These are phyloP conservation scores for Articulospora tetracladia DNA, from an alignment of 495 filamentous ascomycete species.

Conservation along the genomic window DNA sequence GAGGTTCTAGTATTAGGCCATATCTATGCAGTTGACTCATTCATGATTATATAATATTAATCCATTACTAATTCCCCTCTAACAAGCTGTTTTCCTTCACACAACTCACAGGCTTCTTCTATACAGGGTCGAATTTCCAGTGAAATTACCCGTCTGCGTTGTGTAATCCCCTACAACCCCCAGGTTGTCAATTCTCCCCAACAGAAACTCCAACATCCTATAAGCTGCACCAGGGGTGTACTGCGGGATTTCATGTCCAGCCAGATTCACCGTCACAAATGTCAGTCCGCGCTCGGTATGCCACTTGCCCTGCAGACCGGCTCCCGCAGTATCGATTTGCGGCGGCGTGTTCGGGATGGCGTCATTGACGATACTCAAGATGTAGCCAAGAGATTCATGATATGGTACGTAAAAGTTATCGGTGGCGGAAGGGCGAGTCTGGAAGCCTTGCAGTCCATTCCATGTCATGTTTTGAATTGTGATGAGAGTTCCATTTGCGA, in stretches of 20 bases:
- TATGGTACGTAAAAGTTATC: constrained; percentile 64
- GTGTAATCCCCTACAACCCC: constrained; percentile 5
- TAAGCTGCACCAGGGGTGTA: constrained; percentile 64
- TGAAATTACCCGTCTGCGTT: constrained; percentile 17
- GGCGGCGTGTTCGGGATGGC: constrained; percentile 1
- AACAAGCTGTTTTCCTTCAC: neutral
- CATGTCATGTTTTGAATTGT: constrained; percentile 86
- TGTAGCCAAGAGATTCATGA: constrained; percentile 29
- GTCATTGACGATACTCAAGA: neutral
- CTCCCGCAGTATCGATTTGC: constrained; percentile 32
- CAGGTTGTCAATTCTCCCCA: constrained; percentile 49
- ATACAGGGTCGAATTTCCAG: neutral
- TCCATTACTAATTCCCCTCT: neutral
- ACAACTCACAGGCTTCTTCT: neutral
- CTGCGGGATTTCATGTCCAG: constrained; percentile 64
- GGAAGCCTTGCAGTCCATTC: constrained; percentile 72
- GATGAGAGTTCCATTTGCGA: constrained; percentile 63
- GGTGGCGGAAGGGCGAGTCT: constrained; percentile 35
- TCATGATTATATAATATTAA: neutral
- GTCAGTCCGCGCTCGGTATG: constrained; percentile 69
- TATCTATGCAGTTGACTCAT: neutral
- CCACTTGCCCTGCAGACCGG: constrained; percentile 55
- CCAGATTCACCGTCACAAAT: constrained; percentile 51
- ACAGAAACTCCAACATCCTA: constrained; percentile 63
- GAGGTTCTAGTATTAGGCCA: too few species aligned